A percentile compares a stretch with the other conserved stretches of the same genome.
These are phyloP conservation scores for Mycena amicta DNA, from an alignment of 768 basidiomycete species.

Conservation along the genomic window DNA sequence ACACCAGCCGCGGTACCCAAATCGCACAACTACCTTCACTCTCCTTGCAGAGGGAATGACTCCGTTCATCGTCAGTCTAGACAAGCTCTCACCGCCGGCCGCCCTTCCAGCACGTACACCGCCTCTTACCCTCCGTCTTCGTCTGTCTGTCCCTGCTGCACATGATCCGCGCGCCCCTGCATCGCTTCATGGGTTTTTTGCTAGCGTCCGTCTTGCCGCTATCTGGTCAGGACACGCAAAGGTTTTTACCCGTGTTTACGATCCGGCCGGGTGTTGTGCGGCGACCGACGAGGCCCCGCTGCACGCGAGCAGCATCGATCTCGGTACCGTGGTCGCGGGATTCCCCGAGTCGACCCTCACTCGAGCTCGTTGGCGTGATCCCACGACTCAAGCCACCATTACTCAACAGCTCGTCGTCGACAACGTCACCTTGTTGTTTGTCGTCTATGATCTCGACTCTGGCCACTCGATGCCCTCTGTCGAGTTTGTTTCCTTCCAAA, in stretches of 20 bases:
- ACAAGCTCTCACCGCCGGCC: conserved; percentile 47
- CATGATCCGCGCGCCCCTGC: conserved; percentile 55
- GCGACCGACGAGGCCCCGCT: conserved; percentile 54
- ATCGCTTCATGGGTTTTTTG: conserved; percentile 66
- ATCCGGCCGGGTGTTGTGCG: conserved; percentile 47
- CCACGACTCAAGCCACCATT: conserved; percentile 55
- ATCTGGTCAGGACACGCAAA: conserved; percentile 58
- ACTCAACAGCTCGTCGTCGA: conserved; percentile 74
- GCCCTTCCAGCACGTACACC: conserved; percentile 37
- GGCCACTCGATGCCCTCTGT: conserved; percentile 57
- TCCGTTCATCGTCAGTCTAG: conserved; percentile 61
- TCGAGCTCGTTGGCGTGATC: conserved; percentile 71
- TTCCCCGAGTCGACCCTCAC: conserved; percentile 70
- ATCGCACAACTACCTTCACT: conserved; percentile 44
- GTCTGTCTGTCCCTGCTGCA: conserved; percentile 57
- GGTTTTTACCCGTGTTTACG: conserved; percentile 64
- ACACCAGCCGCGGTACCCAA: conserved; percentile 24
- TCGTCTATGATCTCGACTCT: conserved; percentile 69
- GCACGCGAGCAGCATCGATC: conserved; percentile 48
- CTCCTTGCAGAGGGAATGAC: conserved; percentile 72
- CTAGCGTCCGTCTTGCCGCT: conserved; percentile 53
- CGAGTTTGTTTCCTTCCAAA: conserved; percentile 56
- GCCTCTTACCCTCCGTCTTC: conserved; percentile 57
- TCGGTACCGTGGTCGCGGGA: conserved; percentile 54
- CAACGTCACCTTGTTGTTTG: conserved; percentile 59